A percentile compares a stretch with the other conserved stretches of the same genome.
Conservation (phyloP, 2,329 filamentous ascomycete species). For the Orbilia blumenaviensis region DNA sequence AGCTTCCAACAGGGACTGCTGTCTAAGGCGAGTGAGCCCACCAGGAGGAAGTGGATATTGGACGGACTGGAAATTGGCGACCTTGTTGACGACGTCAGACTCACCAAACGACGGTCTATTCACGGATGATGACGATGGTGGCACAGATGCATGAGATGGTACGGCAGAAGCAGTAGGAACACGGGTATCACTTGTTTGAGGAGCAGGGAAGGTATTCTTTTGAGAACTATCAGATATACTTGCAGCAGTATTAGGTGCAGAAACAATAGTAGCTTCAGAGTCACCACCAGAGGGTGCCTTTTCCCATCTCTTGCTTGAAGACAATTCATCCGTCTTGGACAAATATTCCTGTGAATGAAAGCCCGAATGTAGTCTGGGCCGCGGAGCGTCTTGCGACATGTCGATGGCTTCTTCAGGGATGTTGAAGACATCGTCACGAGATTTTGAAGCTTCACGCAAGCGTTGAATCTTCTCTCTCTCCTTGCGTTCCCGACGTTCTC, state of each 20-base stretch:
- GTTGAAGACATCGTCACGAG: conserved; percentile 43
- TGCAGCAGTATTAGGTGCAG: conserved; percentile 52
- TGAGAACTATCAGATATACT: conserved; percentile 54
- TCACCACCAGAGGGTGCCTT: conserved; percentile 27
- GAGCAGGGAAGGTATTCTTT: conserved; percentile 52
- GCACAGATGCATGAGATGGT: conserved; percentile 52
- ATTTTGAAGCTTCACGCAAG: conserved; percentile 43
- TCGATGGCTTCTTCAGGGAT: conserved; percentile 53
- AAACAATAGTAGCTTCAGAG: conserved; percentile 51
- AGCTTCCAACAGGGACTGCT: conserved; percentile 47
- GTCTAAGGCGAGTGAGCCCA: conserved; percentile 43
- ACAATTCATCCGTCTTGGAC: conserved; percentile 10
- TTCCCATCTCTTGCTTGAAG: conserved; percentile 39
- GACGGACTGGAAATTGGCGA: conserved; percentile 22
- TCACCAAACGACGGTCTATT: conserved; percentile 49
- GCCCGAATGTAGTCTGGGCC: conserved; percentile 36
- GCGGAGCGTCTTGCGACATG: conserved; percentile 37
- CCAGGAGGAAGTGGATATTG: conserved; percentile 47
- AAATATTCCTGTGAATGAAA: conserved; percentile 37
- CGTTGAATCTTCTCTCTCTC: conserved; percentile 66
- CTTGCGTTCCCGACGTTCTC: conserved; percentile 56
- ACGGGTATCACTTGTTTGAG: conserved; percentile 52
- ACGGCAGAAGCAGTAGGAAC: conserved; percentile 38
- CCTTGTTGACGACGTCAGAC: conserved; percentile 40
- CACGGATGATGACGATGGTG: conserved; percentile 39